These are phyloP conservation scores for Penicillium sp. DNA, from an alignment of 2,329 filamentous ascomycete species.

Conservation along the genomic window DNA sequence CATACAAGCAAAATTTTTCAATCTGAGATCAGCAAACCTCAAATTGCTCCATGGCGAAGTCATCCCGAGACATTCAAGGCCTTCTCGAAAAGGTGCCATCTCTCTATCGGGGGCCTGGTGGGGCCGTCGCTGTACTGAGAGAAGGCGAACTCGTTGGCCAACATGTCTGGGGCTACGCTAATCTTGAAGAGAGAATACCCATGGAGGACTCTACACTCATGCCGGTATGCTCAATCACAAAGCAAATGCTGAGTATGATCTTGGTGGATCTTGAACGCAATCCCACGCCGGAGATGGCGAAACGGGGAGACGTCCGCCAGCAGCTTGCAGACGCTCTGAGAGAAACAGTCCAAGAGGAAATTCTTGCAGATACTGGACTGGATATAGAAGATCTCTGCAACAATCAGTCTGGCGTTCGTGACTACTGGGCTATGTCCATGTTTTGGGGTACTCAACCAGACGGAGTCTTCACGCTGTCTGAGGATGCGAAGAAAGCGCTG, in stretches of 20 bases:
- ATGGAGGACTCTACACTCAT: background rate
- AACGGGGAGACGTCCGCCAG: background rate
- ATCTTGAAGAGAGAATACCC: background rate
- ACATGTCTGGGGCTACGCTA: constrained; percentile 1
- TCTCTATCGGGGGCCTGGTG: background rate
- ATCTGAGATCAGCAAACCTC: background rate
- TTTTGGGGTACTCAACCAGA: constrained; percentile 2
- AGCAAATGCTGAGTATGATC: constrained; percentile 1
- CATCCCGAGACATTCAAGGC: background rate
- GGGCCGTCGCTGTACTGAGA: background rate
- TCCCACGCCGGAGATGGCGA: background rate
- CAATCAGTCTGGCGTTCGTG: background rate
- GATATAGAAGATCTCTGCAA: background rate
- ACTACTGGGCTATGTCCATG: constrained; percentile 3
- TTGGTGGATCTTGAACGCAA: background rate
- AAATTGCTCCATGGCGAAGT: background rate
- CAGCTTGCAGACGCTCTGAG: background rate
- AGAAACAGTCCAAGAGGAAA: background rate
- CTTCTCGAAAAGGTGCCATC: background rate
- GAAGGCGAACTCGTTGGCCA: background rate
- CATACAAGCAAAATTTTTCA: background rate
- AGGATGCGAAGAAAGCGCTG: background rate
- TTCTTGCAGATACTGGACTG: background rate
- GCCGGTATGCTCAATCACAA: background rate
- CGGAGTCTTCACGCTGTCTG: background rate